phyloP scores from a whole-genome alignment of 1,139 yeast genomes.

The Saccharomyces pastorianus region DNA sequence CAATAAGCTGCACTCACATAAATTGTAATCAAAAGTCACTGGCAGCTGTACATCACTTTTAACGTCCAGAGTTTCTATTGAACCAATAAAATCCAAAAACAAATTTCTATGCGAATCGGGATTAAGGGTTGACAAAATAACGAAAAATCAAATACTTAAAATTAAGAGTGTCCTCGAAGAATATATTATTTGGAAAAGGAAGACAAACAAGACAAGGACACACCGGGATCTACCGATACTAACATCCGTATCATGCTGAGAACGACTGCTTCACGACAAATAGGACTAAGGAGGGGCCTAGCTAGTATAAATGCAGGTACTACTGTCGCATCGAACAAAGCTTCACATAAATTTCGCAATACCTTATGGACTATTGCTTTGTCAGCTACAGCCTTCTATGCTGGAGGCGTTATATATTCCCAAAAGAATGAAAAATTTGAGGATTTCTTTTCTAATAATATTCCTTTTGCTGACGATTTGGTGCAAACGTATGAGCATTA shows the following conservation, averaged over 20 bases:
- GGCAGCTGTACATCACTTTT: neutral
- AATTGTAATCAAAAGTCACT: neutral
- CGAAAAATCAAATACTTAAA: neutral
- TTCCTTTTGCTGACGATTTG: slow-evolving; percentile 51
- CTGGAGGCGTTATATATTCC: slow-evolving; percentile 39
- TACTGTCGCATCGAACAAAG: slow-evolving; percentile 9
- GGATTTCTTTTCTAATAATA: slow-evolving; percentile 47
- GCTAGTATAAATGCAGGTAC: slow-evolving; percentile 8
- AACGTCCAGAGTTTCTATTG: neutral
- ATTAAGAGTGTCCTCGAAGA: neutral
- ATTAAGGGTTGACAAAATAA: neutral
- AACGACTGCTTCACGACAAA: neutral
- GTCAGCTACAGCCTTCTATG: slow-evolving; percentile 35
- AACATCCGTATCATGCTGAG: slow-evolving; percentile 1
- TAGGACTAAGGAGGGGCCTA: neutral
- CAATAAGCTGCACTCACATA: neutral
- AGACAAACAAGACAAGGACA: neutral
- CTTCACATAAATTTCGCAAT: slow-evolving; percentile 29
- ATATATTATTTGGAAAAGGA: neutral
- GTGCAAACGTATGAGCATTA: slow-evolving; percentile 42
- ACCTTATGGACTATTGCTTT: slow-evolving; percentile 26
- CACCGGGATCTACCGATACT: neutral
- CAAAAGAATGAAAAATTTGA: slow-evolving; percentile 38
- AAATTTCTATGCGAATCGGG: neutral
- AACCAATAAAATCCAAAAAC: neutral